A percentile compares a stretch with the other conserved stretches of the same genome.
Evolutionary conservation across 495 filamentous ascomycete species (phyloP).

Genomic region (Penicillium canariense): DNA sequence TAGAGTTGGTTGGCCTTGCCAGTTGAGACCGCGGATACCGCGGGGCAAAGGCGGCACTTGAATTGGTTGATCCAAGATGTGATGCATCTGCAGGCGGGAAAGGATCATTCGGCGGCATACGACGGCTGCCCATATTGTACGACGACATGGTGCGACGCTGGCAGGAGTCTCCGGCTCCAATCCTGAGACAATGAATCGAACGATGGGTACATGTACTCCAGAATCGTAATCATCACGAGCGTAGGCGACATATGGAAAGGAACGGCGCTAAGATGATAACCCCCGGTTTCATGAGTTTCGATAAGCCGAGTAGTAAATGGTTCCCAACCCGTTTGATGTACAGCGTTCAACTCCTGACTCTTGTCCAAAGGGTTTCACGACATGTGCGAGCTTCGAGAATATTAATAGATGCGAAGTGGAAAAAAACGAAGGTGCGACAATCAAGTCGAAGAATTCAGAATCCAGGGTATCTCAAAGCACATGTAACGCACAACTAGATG

Average conservation of each 20-base stretch:
- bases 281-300: conserved; percentile 5
- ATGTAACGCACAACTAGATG: conserved; percentile 8
- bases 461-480: conserved; percentile 14
- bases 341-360: conserved; percentile 15
- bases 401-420: conserved; percentile 15
- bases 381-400: conserved; percentile 4
- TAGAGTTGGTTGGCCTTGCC: conserved; percentile 26
- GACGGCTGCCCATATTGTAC: conserved; percentile 36
- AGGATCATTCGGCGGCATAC: conserved; percentile 33
- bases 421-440: conserved; percentile 3
- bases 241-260: conserved; percentile 3
- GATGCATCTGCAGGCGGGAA: conserved; percentile 28
- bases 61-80: conserved; percentile 19
- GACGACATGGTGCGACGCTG: conserved; percentile 38
- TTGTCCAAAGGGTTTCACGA: conserved; percentile 11
- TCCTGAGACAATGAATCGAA: conserved; percentile 28
- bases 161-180: conserved; percentile 27
- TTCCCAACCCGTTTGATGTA: neutral
- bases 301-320: neutral
- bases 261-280: conserved; percentile 1
- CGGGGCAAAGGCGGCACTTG: conserved; percentile 14
- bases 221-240: conserved; percentile 38
- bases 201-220: conserved; percentile 23
- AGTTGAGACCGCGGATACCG: conserved; percentile 28
- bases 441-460: neutral